Evolutionary conservation across 441 rosid genomes (phyloP), one percentile per base, ranked within the genome.

Genomic region (Populus hybrid): DNA sequence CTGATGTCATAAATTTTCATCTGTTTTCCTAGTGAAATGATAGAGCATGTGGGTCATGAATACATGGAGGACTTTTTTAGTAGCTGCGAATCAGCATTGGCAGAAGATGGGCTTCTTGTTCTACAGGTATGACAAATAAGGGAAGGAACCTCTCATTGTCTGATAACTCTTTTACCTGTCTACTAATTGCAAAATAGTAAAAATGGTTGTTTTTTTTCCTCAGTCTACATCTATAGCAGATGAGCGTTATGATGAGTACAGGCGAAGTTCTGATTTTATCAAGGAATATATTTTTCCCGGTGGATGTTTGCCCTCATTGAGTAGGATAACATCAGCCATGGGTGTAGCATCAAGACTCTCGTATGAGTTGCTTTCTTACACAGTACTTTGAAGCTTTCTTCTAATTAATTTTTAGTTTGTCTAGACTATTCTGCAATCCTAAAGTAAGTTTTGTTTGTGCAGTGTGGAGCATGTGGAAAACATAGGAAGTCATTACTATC

Each of bases 231-330:
- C 93, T 1, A 92, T 96, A 72, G 94, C 99, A 0, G 99, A 94
- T 75, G 94, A 89, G 73, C 88, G 97, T 10, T 96, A 93, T 14
- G 84, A 96, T 1, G 99, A 91, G 82, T 85, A 90, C 75, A 87
- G 96, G 76, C 80, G 81, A 76, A 94, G 98, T 84, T 90, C 98
- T 63, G 97, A 90, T 80, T 94, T 93, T 71, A 89, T 94, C 1
- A 96, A 88, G 84, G 98, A 96, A 81, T 94, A 94, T 59, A 92
- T 96, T 64, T 96, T 96, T 80, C 97, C 98, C 0, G 97, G 98
- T 26, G 95, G 88, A 73, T 91, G 95, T 75, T 81, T 91, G 84
- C 99, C 97, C 84, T 91, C 98, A 14, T 78, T 95, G 61, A 85
- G 91, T 8, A 89, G 98, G 81, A 85, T 93, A 83, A 88, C 97